Conservation (phyloP, 1,284 basidiomycete genomes). For the Porodaedalea pini region DNA sequence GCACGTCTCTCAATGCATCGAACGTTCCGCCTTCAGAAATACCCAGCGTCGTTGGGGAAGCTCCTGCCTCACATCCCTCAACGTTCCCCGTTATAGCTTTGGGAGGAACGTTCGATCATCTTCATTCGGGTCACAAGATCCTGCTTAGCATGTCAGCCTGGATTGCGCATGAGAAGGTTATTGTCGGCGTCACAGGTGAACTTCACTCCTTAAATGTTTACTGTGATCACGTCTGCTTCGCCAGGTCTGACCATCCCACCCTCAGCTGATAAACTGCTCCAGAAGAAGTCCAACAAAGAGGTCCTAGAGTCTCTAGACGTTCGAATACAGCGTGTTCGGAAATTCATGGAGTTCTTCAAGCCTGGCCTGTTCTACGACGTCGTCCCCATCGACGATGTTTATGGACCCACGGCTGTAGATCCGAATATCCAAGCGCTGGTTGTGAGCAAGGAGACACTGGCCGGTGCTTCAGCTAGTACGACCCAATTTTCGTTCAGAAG, state of each 20-base stretch:
- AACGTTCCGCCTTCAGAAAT: not conserved
- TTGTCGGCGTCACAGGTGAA: conserved; percentile 84
- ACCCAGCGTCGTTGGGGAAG: conserved; percentile 4
- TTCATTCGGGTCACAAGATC: conserved; percentile 97
- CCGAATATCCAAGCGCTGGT: conserved; percentile 82
- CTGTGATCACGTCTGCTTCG: too few species aligned
- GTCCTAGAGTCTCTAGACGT: conserved; percentile 63
- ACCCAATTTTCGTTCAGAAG: conserved; percentile 18
- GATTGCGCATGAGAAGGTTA: conserved; percentile 74
- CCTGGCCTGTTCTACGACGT: conserved; percentile 61
- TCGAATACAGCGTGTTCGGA: conserved; percentile 53
- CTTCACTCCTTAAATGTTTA: too few species aligned
- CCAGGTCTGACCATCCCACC: too few species aligned
- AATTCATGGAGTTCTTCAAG: conserved; percentile 68
- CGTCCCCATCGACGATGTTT: conserved; percentile 76
- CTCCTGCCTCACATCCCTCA: conserved; percentile 19
- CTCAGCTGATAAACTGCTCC: conserved; percentile 69
- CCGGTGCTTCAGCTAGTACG: conserved; percentile 72
- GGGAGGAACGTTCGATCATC: conserved; percentile 92
- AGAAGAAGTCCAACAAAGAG: conserved; percentile 68
- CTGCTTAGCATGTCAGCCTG: conserved; percentile 89
- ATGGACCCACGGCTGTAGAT: conserved; percentile 85
- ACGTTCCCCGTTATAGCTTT: conserved; percentile 51
- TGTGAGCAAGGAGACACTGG: conserved; percentile 80
- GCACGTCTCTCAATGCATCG: conserved; percentile 16